Evolutionary conservation across 805 yeast species (phyloP), one percentile per base, ranked within the genome.

Genomic region (Kluyveromyces siamensis): DNA sequence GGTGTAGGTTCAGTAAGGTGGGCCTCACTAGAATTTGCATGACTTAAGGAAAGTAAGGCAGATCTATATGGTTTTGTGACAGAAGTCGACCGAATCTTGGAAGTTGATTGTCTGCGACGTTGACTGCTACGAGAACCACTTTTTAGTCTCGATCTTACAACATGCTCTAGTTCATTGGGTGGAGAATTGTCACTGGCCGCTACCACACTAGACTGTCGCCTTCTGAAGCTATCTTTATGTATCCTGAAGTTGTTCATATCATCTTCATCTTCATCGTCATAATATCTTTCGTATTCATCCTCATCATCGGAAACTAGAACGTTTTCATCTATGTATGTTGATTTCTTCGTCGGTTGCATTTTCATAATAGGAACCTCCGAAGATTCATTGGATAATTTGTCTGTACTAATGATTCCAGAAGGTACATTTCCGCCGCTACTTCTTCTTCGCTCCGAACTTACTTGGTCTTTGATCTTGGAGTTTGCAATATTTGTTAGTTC

Each of bases 401-500:
- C 14, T 30, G 14, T 30, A 30, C 14, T 30, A 4, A 30, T 30
- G 5, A 13, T 11, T 11, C 35, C 35, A 11, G 35, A 30, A 30
- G 35, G 7, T 33, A 17, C 11, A 18, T 44, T 17, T 6, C 57
- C 37, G 59, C 60, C 47, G 58, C 65, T 53, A 61, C 66, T 52
- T 51, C 64, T 54, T 60, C 66, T 66, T 61, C 66, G 52, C 45
- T 54, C 57, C 48, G 54, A n/a, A 56, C 54, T 36, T 45, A 53
- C 56, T 37, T 51, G 61, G 48, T 77, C 80, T 56, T 75, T 79
- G 40, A 77, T 74, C 46, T 68, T 68, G 25, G 69, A 63, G 47
- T 68, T 69, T 6, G 67, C 61, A 11, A 62, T 56, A 48, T 58
- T 75, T 63, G 65, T 72, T 57, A 58, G 58, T 63, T 65, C 76